Evolutionary conservation across 768 basidiomycete species (phyloP), one percentile per base, ranked within the genome.

Genomic region (Amanita rimosa): DNA sequence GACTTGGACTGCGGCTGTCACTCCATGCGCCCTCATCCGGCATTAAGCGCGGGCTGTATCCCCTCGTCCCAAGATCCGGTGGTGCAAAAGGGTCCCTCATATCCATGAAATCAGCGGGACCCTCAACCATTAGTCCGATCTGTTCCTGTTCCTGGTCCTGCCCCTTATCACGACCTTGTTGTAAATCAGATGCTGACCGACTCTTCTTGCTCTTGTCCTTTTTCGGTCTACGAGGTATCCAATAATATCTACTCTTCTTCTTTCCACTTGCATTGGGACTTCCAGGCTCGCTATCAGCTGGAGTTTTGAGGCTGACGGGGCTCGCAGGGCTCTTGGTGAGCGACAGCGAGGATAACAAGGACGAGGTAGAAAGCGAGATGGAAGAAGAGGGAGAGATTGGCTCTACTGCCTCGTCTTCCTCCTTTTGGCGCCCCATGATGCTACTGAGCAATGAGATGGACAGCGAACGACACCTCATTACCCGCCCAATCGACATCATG

Each of bases 1-100:
- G n/a, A 26, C 34, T 16, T 21, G n/a, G 27, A 16, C 37, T 19
- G 37, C 37, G 16, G 16, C 11, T 21, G 40, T 34, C 29, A 13
- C 10, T 14, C 14, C 29, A 29, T 10, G 29, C 29, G 29, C 10
- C 1, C 9, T 29, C 29, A 29, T 27, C 26, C 7, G 26, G 11
- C 10, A 29, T 29, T 9, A 27, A 1, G 26, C 8, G 29, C 6
- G 29, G 5, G 29, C 29, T 24, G 10, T 10, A 26, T 6, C 16
- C 41, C 31, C 40, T 43, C 4, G 24, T 38, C 22, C 42, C 46
- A 24, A 52, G 47, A 35, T 52, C 53, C 24, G 62, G 59, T 26
- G 58, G 54, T 19, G 64, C 64, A 43, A 65, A 65, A 16, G 64
- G 64, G 37, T 65, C 64, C 6, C 60, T 55, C 53, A 65, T 34